These are phyloP conservation scores for Pythium aristosporum DNA, from an alignment of 352 stramenopile genomes.

Conservation along the genomic window DNA sequence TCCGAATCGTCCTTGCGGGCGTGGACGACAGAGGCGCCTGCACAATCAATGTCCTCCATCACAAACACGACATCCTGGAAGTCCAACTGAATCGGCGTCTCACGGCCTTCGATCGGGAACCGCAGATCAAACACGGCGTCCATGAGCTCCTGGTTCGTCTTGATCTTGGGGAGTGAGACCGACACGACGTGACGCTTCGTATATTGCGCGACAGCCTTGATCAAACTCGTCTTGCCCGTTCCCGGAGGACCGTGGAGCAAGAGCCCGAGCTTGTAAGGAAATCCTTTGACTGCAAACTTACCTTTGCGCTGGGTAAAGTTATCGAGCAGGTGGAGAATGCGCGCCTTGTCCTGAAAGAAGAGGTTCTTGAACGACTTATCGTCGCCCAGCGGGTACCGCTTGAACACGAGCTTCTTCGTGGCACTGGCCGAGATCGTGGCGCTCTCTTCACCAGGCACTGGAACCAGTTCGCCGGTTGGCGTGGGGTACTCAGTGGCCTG, in stretches of 20 bases:
- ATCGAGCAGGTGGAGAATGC: constrained; percentile 69
- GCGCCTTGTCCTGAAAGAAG: constrained; percentile 83
- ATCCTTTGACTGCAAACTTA: constrained; percentile 86
- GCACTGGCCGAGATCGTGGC: too few relatives aligned
- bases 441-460: too few relatives aligned
- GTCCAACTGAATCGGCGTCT: constrained; percentile 39
- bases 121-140: constrained; percentile 55
- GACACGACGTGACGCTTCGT: constrained; percentile 66
- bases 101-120: constrained; percentile 39
- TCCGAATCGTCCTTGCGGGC: too few relatives aligned
- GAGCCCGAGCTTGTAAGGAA: constrained; percentile 87
- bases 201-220: constrained; percentile 83
- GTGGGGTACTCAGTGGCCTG: too few relatives aligned
- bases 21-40: background rate
- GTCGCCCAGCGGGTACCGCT: constrained; percentile 79
- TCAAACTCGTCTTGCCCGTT: constrained; percentile 85
- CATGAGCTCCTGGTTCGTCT: constrained; percentile 68
- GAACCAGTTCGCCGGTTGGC: too few relatives aligned
- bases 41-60: constrained; percentile 73
- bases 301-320: constrained; percentile 64
- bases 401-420: constrained; percentile 36
- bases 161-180: constrained; percentile 50
- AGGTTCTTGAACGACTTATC: constrained; percentile 88
- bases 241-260: constrained; percentile 84
- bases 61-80: constrained; percentile 81